Evolutionary conservation across 1,139 yeast genomes (phyloP), one percentile per base, ranked within the genome.

Genomic region (Yamadazyma friedrichii): DNA sequence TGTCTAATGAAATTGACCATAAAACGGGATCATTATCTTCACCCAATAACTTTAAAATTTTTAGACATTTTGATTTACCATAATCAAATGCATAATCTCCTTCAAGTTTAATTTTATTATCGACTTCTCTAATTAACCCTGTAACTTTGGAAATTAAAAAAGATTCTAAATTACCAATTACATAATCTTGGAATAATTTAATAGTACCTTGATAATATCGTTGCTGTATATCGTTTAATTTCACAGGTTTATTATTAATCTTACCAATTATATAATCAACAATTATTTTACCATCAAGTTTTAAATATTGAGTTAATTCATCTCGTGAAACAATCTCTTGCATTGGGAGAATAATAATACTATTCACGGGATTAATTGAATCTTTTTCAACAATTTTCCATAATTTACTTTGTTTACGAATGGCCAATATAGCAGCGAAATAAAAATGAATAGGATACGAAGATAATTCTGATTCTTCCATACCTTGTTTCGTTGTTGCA

Each of bases 291-390:
- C 12, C 46, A 42, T 46, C 69, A 69, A 47, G 15, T 26, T 43
- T 45, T 29, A 50, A 36, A 26, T 31, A 31, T 15, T 32, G 11
- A 5, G 41, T 27, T 27, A 46, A 41, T 2, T 36, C 39, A 13
- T 49, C 45, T n/a, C 33, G 38, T 2, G 28, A 16, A 6, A 25
- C 25, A 15, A 64, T 56, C 34, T 68, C 61, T 5, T 60, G 52
- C 16, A 73, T 53, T 0, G 85, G 84, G 31, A 76, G 55, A 5
- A 76, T 62, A 2, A 75, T 70, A 0, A 78, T 72, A 40, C 74
- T 70, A 3, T 72, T 55, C 1, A 82, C 78, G 1, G 74, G 62
- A 33, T 62, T 61, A 3, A 60, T 55, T 15, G 58, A 50, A 36
- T 56, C 64, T 42, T 57, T 53, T 20, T 60, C 58, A 39, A 63